These are phyloP conservation scores for Isabelozyma pseudorhagii DNA, from an alignment of 805 yeast species.

Conservation along the genomic window DNA sequence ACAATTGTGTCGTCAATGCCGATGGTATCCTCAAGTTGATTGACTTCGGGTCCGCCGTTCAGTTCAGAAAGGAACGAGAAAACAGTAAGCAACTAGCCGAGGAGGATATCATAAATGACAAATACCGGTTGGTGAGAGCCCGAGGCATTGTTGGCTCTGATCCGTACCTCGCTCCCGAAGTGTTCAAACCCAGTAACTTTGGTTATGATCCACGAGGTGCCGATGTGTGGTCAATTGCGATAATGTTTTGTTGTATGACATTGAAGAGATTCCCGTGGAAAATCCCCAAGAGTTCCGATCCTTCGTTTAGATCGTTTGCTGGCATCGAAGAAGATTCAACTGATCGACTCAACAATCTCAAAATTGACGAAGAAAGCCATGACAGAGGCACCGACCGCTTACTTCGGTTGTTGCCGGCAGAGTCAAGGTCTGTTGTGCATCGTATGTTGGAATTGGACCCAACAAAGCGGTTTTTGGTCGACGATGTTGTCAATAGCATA, in stretches of 20 bases:
- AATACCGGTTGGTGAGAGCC: constrained; percentile 55
- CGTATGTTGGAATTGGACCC: constrained; percentile 66
- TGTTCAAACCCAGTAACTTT: constrained; percentile 41
- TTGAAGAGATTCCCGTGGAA: constrained; percentile 93
- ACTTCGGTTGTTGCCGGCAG: constrained; percentile 66
- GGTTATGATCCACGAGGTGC: constrained; percentile 83
- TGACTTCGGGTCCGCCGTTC: constrained; percentile 92
- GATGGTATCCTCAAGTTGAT: constrained; percentile 80
- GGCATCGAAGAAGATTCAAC: constrained; percentile 13
- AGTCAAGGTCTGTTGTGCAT: constrained; percentile 57
- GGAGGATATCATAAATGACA: constrained; percentile 34
- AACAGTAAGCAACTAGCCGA: background rate
- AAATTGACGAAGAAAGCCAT: background rate
- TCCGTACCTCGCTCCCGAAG: constrained; percentile 94
- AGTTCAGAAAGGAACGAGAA: constrained; percentile 57
- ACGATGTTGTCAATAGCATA: constrained; percentile 50
- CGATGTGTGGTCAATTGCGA: constrained; percentile 93
- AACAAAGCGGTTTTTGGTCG: constrained; percentile 53
- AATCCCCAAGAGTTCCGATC: constrained; percentile 75
- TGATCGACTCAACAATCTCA: constrained; percentile 8
- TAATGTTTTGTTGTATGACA: constrained; percentile 87
- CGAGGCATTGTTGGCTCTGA: constrained; percentile 93
- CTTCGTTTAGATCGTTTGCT: constrained; percentile 67
- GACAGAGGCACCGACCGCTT: constrained; percentile 68
- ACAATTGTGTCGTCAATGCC: constrained; percentile 81